Evolutionary conservation across 768 basidiomycete species (phyloP).

Genomic region (Lentinula detonsa): DNA sequence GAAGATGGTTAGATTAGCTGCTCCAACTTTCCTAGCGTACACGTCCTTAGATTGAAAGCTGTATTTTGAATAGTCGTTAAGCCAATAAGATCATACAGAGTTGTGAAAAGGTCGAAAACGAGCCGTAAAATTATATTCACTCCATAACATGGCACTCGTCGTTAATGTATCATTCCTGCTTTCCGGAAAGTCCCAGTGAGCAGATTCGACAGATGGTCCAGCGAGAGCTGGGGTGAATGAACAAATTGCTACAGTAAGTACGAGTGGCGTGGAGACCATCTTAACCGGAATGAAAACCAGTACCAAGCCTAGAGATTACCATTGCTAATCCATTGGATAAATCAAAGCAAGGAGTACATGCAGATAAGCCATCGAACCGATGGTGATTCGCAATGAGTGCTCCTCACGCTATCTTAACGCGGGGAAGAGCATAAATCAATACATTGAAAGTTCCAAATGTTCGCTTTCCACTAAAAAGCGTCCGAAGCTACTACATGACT

Average conservation of each 20-base stretch:
- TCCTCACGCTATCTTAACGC: background rate
- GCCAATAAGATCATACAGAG: background rate
- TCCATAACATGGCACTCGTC: background rate
- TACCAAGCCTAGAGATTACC: too few relatives aligned
- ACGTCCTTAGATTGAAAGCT: background rate
- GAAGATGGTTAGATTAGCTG: background rate
- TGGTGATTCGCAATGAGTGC: too few relatives aligned
- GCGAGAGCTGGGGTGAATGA: background rate
- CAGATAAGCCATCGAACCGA: too few relatives aligned
- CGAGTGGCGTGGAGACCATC: background rate
- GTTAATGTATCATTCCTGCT: background rate
- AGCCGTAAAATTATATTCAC: background rate
- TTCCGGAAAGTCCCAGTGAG: background rate
- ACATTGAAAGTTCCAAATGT: background rate
- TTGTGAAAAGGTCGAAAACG: background rate
- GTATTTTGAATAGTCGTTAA: background rate
- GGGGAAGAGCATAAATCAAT: background rate
- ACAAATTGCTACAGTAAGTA: background rate
- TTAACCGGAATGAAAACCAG: too few relatives aligned
- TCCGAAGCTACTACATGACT: background rate
- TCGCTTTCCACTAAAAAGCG: background rate
- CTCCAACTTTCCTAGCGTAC: background rate
- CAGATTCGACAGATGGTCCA: background rate
- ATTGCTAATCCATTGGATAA: too few relatives aligned
- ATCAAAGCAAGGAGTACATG: too few relatives aligned